Conservation (phyloP, 106 monocot genomes). For the Apostasia ramifera region DNA sequence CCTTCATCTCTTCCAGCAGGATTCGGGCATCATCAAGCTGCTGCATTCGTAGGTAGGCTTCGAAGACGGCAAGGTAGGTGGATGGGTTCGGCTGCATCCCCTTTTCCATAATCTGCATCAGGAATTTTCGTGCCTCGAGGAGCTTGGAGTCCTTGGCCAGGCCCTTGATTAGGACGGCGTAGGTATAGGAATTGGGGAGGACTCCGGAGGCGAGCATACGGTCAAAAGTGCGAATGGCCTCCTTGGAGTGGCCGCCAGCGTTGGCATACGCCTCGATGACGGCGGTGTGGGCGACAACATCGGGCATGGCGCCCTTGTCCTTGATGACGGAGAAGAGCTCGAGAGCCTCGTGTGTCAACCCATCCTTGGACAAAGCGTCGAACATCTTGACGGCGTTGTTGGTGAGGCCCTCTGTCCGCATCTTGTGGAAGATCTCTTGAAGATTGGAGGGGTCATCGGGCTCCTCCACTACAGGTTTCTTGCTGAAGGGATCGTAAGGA, state of each 20-base stretch:
- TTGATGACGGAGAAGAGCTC: slow-evolving; percentile 81
- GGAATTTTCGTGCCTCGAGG: slow-evolving; percentile 46
- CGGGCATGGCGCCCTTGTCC: slow-evolving; percentile 87
- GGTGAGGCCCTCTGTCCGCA: slow-evolving; percentile 85
- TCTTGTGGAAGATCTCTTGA: slow-evolving; percentile 80
- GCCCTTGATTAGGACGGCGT: slow-evolving; percentile 64
- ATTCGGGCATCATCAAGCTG: slow-evolving; percentile 46
- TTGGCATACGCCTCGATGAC: slow-evolving; percentile 89
- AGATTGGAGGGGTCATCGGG: slow-evolving; percentile 77
- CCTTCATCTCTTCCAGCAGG: slow-evolving; percentile 68
- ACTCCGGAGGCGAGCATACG: slow-evolving; percentile 90
- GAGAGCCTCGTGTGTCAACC: slow-evolving; percentile 91
- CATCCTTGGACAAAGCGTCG: slow-evolving; percentile 91
- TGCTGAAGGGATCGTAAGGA: slow-evolving; percentile 96
- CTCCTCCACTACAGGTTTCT: slow-evolving; percentile 47
- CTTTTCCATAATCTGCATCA: slow-evolving; percentile 71
- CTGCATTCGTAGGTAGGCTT: slow-evolving; percentile 54
- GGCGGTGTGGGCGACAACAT: slow-evolving; percentile 98
- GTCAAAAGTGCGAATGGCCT: slow-evolving; percentile 61
- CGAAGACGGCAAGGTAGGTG: slow-evolving; percentile 58
- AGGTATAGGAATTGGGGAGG: slow-evolving; percentile 79
- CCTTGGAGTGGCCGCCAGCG: slow-evolving; percentile 72
- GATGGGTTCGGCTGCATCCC: slow-evolving; percentile 68
- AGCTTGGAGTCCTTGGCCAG: slow-evolving; percentile 59
- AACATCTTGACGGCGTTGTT: slow-evolving; percentile 94